A percentile compares a stretch with the other conserved stretches of the same genome.
phyloP scores from a whole-genome alignment of 129 eudicot genomes.

The Dittrichia graveolens region DNA sequence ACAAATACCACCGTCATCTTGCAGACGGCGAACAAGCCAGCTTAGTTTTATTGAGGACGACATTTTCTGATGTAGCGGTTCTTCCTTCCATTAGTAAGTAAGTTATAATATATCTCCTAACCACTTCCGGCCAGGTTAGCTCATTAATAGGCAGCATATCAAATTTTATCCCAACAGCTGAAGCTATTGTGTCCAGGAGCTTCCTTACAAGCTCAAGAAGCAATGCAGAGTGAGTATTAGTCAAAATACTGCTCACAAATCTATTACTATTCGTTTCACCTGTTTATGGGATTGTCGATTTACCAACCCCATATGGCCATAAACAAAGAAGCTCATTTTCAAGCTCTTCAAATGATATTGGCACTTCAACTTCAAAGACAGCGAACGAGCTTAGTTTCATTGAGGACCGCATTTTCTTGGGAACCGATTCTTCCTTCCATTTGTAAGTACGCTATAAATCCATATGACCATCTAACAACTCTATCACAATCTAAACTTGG shows the following conservation, averaged over 20 bases:
- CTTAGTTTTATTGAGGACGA: slow-evolving; percentile 27
- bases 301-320: slow-evolving; percentile 11
- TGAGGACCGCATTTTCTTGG: too few species aligned
- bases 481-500: neutral
- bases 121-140: slow-evolving; percentile 19
- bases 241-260: too few species aligned
- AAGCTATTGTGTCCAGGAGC: slow-evolving; percentile 40
- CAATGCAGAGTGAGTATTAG: slow-evolving; percentile 29
- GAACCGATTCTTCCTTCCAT: too few species aligned
- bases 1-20: slow-evolving; percentile 52
- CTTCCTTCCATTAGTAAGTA: slow-evolving; percentile 35
- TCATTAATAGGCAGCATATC: slow-evolving; percentile 46
- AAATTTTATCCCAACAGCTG: slow-evolving; percentile 35
- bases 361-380: slow-evolving; percentile 32
- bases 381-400: too few species aligned
- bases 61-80: slow-evolving; percentile 25
- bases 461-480: neutral
- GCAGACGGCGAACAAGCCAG: slow-evolving; percentile 46
- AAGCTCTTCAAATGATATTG: slow-evolving; percentile 45
- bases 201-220: slow-evolving; percentile 38
- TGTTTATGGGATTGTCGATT: slow-evolving; percentile 22
- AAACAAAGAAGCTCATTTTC: slow-evolving; percentile 46
- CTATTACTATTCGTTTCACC: slow-evolving; percentile 4
- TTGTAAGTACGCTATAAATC: neutral
- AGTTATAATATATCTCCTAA: slow-evolving; percentile 55